A percentile compares a stretch with the other conserved stretches of the same genome.
Conservation (phyloP, 345 rosid species). For the Psidium guajava region DNA sequence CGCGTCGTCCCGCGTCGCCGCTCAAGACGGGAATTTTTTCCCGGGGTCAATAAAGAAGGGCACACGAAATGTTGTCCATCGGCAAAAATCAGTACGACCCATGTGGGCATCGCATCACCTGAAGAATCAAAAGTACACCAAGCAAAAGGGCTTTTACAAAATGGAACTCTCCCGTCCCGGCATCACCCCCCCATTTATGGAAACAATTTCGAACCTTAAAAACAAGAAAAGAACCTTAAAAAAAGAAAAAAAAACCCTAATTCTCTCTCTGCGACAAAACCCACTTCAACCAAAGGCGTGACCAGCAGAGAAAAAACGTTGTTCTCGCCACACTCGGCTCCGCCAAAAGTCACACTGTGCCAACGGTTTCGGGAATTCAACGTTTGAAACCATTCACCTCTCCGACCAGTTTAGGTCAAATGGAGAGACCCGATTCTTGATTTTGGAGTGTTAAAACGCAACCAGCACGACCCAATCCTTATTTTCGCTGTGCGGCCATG, state of each 20-base stretch:
- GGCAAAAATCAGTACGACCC: background rate
- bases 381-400: background rate
- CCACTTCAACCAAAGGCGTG: background rate
- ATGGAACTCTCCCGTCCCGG: background rate
- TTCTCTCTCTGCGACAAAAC: background rate
- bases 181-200: background rate
- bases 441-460: background rate
- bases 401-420: background rate
- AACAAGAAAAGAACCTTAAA: background rate
- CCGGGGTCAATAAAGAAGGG: background rate
- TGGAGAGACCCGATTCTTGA: background rate
- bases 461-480: background rate
- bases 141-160: background rate
- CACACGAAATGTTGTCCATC: background rate
- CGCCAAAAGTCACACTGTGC: background rate
- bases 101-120: background rate
- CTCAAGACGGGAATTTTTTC: background rate
- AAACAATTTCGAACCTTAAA: background rate
- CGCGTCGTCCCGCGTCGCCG: background rate
- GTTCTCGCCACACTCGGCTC: background rate
- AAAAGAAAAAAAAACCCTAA: background rate
- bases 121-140: background rate
- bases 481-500: background rate
- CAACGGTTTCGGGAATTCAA: background rate
- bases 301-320: background rate